Evolutionary conservation across 148 eudicot species (phyloP).

Genomic region (Hydrangea macrophylla): DNA sequence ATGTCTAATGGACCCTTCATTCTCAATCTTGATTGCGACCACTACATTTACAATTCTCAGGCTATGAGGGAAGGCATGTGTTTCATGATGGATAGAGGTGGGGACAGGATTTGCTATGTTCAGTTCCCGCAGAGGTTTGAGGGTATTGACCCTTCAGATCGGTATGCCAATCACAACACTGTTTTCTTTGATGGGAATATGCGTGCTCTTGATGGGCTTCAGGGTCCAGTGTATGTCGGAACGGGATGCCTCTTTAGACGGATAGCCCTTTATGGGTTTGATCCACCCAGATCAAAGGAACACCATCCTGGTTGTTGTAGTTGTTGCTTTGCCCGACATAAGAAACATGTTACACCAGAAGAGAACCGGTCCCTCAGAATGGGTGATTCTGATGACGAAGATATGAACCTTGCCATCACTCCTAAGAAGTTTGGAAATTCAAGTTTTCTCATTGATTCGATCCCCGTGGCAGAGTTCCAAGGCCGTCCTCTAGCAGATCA

Average conservation of each 20-base stretch:
- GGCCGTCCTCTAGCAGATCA: conserved; percentile 91
- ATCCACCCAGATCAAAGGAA: conserved; percentile 83
- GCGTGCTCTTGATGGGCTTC: conserved; percentile 92
- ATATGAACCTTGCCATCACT: conserved; percentile 59
- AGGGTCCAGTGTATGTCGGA: conserved; percentile 93
- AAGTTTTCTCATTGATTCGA: conserved; percentile 63
- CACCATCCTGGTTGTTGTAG: conserved; percentile 54
- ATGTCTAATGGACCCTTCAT: conserved; percentile 92
- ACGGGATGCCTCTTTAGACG: conserved; percentile 90
- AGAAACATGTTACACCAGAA: conserved; percentile 40
- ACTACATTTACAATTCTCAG: conserved; percentile 82
- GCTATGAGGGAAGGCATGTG: conserved; percentile 94
- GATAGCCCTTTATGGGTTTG: conserved; percentile 85
- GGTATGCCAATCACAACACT: conserved; percentile 89
- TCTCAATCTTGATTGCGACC: conserved; percentile 83
- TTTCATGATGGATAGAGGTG: conserved; percentile 92
- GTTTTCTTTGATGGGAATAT: conserved; percentile 94
- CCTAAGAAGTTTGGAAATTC: conserved; percentile 92
- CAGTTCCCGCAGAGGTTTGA: conserved; percentile 89
- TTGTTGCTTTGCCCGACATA: conserved; percentile 59
- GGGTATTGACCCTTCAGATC: conserved; percentile 83
- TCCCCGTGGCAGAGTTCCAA: conserved; percentile 83
- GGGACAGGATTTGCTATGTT: conserved; percentile 81
- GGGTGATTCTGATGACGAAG: conserved; percentile 78
- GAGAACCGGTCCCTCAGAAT: conserved; percentile 71